Base-by-base conservation (phyloP, 164 flowering plant genomes). In the Houttuynia cordata region DNA sequence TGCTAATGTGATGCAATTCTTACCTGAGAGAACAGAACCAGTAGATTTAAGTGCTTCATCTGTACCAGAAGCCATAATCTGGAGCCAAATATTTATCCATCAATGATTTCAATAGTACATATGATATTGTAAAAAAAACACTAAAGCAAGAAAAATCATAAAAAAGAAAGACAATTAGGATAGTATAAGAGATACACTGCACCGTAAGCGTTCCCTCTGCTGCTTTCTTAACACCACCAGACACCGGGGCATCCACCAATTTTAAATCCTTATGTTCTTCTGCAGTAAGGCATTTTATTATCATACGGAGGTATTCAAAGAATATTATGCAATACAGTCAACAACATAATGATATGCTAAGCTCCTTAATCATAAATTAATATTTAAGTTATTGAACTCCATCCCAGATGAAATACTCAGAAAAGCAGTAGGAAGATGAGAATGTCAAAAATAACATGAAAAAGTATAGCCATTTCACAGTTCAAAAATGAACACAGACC, bases 191-290 rank as follows among this genome's bases (percentile, higher is more conserved):
- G 37, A 30, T 2, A 6, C 37, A 30, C 37, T 86, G 56, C 65
- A 91, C 99, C 75, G 99, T 94, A 66, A 94, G 94, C 62, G 83
- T 75, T 68, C 99, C 99, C 57, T 60, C 63, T 18, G 96, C 63
- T 23, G 99, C 99, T 67, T 77, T 81, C 71, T 76, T 74, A 64
- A 94, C 97, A 66, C 99, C 99, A 64, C 99, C 99, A 72, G 99
- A 94, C 54, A 94, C 99, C 67, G 99, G 99, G 64, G 97, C 96
- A 87, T 94, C 99, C 64, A 94, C 90, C 77, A 94, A 71, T 69
- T 88, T 87, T 70, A 94, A 70, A 72, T 79, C 77, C 76, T 79
- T 86, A 58, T 69, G 73, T 73, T 79, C 94, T 76, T 69, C 93
- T 83, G 67, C 20, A 24, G 55, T 22, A 64, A 54, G 49, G 49